Base-by-base conservation (phyloP, 805 yeast genomes). In the Zygotorulaspora danielsina region DNA sequence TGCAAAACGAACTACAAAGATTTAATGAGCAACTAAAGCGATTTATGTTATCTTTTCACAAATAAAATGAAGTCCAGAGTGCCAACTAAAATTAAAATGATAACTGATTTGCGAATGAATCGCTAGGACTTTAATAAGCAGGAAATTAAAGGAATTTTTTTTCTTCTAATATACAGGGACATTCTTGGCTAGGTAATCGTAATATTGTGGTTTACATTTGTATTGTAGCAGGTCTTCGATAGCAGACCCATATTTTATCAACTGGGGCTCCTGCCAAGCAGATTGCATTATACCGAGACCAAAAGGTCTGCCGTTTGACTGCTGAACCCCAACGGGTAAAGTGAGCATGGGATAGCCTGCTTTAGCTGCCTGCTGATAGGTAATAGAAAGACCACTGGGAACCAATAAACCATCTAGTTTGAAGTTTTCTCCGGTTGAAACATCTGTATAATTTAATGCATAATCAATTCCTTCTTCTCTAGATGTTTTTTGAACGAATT, bases 401-500 rank as follows among this genome's bases (percentile, higher is more conserved):
- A 48, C 54, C 11, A 53, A 22, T 20, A 54, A 41, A 38, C 50
- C 56, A 38, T 57, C 61, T 19, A 57, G 38, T 34, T 48, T 44
- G 41, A 48, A 52, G 41, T 49, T 53, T 36, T 56, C 57, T 11
- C 54, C 55, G 1, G 53, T 53, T 2, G 20, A 22, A 7, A 56
- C 41, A 34, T 55, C 60, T 2, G 60, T 55, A 32, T 57, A 53
- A 32, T 54, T 54, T 31, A 57, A 44, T 8, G 63, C 63, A 32
- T 51, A 53, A 40, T 57, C 63, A 30, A 57, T 57, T 12, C 61
- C 63, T 45, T 57, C 63, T 21, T 56, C 59, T 25, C 59, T 45
- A 1, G 61, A 55, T 9, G 59, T 57, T 42, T 55, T 47, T 22
- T 45, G 54, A 30, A 57, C 50, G 30, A 53, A 56, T 20, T 55